These are phyloP conservation scores for Blastocystis hominis DNA, from an alignment of 352 stramenopile genomes.

Conservation along the genomic window DNA sequence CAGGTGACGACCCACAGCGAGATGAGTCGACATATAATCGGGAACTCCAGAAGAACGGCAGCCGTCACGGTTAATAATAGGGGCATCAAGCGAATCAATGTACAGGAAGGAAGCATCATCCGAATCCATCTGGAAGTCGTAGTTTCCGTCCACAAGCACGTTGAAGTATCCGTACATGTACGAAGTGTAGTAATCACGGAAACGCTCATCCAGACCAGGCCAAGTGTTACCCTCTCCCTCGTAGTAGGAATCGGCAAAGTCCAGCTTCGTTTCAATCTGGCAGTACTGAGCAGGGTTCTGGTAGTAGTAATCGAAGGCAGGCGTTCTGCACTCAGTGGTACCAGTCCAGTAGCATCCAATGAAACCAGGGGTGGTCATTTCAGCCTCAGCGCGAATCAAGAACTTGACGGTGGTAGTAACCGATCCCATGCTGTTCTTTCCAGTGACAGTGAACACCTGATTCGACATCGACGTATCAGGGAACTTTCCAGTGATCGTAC, in stretches of 20 bases:
- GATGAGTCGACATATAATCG: neutral
- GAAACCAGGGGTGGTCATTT: slow-evolving; percentile 40
- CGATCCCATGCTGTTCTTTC: neutral
- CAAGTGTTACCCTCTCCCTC: slow-evolving; percentile 46
- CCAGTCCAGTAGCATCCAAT: slow-evolving; percentile 52
- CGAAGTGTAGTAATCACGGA: slow-evolving; percentile 54
- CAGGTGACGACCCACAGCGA: slow-evolving; percentile 31
- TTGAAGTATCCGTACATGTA: slow-evolving; percentile 49
- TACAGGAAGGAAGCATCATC: slow-evolving; percentile 55
- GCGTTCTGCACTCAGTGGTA: slow-evolving; percentile 32
- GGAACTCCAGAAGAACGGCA: slow-evolving; percentile 22
- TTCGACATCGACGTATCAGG: neutral
- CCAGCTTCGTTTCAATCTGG: slow-evolving; percentile 29
- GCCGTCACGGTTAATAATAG: slow-evolving; percentile 45
- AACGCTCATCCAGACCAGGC: slow-evolving; percentile 57
- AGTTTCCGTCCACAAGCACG: neutral
- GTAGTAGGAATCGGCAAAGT: slow-evolving; percentile 36
- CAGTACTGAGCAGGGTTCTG: slow-evolving; percentile 46
- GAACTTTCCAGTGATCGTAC: slow-evolving; percentile 49
- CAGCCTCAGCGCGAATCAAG: neutral
- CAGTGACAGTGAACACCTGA: slow-evolving; percentile 25
- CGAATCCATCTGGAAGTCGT: slow-evolving; percentile 37
- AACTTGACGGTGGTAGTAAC: slow-evolving; percentile 24
- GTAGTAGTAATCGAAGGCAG: slow-evolving; percentile 47
- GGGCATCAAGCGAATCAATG: slow-evolving; percentile 1